Evolutionary conservation across 1,284 basidiomycete species (phyloP).

Genomic region (Pyrrhoderma lamaoense): DNA sequence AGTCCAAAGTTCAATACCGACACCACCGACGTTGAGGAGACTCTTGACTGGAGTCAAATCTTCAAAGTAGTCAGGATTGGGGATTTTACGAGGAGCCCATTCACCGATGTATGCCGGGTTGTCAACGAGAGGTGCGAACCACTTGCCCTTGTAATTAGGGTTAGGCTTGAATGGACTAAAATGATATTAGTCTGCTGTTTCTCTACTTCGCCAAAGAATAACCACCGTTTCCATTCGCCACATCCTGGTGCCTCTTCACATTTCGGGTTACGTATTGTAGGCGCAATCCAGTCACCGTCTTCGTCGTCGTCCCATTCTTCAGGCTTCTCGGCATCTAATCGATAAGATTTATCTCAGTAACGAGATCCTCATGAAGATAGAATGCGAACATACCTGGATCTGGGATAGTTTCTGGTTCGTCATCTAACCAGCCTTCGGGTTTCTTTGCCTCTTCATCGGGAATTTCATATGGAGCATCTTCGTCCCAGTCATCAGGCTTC

Average conservation of each 20-base stretch:
- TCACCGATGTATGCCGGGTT: conserved; percentile 97
- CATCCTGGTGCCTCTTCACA: conserved; percentile 89
- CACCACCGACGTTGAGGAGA: conserved; percentile 82
- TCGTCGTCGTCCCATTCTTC: conserved; percentile 99
- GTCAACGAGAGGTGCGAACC: conserved; percentile 88
- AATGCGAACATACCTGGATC: conserved; percentile 62
- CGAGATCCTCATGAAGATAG: neutral
- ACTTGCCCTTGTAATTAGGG: conserved; percentile 93
- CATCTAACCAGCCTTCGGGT: conserved; percentile 93
- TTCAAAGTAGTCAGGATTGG: conserved; percentile 91
- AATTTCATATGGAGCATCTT: conserved; percentile 88
- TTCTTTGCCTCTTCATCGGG: conserved; percentile 80
- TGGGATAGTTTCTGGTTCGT: conserved; percentile 76
- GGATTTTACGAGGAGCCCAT: conserved; percentile 89
- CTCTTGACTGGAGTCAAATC: conserved; percentile 79
- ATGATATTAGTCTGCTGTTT: conserved; percentile 15
- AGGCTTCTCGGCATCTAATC: conserved; percentile 82
- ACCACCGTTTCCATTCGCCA: conserved; percentile 81
- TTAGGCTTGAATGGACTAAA: conserved; percentile 79
- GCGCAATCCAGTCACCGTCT: conserved; percentile 97
- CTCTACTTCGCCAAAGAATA: neutral
- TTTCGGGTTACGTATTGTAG: conserved; percentile 83
- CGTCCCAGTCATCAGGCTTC: conserved; percentile 96
- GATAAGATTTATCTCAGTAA: neutral
- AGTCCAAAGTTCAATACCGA: conserved; percentile 97